A percentile compares a stretch with the other conserved stretches of the same genome.
These are phyloP conservation scores for Scorias spongiosa DNA, from an alignment of 2,329 filamentous ascomycete species.

Conservation along the genomic window DNA sequence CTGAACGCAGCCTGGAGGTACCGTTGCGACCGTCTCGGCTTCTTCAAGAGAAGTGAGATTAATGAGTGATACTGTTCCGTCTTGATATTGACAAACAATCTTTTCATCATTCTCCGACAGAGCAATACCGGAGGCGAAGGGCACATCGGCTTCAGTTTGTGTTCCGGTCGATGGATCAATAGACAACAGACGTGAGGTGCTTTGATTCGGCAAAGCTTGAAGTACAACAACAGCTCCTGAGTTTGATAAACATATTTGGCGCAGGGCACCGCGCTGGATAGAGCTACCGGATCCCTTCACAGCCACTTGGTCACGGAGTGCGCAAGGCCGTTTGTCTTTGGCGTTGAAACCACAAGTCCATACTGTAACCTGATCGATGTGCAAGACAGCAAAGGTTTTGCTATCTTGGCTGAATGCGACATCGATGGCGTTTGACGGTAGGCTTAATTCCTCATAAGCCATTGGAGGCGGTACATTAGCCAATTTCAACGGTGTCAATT, in stretches of 20 bases:
- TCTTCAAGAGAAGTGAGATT: background rate
- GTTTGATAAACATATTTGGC: conserved; percentile 33
- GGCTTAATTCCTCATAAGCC: conserved; percentile 59
- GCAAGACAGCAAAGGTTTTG: conserved; percentile 55
- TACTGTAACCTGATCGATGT: conserved; percentile 48
- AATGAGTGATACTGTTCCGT: conserved; percentile 4
- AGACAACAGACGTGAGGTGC: background rate
- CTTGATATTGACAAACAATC: conserved; percentile 10
- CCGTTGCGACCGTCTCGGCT: conserved; percentile 1
- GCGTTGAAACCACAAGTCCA: conserved; percentile 53
- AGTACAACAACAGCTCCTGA: conserved; percentile 23
- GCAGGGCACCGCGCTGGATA: conserved; percentile 8
- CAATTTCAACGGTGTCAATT: conserved; percentile 69
- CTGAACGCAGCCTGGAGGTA: conserved; percentile 18
- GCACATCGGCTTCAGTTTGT: background rate
- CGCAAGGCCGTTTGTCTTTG: conserved; percentile 16
- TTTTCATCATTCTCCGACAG: conserved; percentile 5
- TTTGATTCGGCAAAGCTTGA: conserved; percentile 2
- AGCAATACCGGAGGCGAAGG: background rate
- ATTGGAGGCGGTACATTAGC: conserved; percentile 88
- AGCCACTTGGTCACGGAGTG: background rate
- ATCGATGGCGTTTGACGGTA: conserved; percentile 52
- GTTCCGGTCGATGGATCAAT: background rate
- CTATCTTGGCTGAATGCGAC: conserved; percentile 56
- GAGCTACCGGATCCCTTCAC: background rate